phyloP scores from a whole-genome alignment of 805 yeast genomes.

The Lipomyces orientalis region DNA sequence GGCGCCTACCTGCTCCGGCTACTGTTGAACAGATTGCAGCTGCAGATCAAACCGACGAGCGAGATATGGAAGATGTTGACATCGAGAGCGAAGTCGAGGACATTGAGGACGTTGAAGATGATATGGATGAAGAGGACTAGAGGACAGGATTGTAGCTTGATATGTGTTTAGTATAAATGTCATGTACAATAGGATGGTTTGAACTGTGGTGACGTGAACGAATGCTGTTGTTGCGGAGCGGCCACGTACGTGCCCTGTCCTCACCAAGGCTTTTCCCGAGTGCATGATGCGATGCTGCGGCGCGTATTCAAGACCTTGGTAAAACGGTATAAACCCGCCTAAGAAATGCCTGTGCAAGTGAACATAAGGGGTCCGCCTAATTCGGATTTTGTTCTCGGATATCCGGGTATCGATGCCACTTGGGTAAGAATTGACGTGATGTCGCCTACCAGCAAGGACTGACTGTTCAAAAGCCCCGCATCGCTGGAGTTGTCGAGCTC shows the following conservation, averaged over 20 bases:
- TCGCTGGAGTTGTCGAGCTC: constrained; percentile 49
- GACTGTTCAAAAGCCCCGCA: constrained; percentile 43
- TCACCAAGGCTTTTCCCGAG: too few species aligned
- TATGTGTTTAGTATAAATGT: background rate
- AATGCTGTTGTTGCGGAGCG: too few species aligned
- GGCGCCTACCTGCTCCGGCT: background rate
- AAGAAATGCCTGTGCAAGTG: constrained; percentile 28
- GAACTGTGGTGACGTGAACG: too few species aligned
- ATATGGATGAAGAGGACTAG: constrained; percentile 5
- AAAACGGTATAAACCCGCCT: too few species aligned
- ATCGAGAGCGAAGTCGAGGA: constrained; percentile 13
- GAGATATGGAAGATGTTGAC: constrained; percentile 3
- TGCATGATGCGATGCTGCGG: too few species aligned
- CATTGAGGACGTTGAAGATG: constrained; percentile 3
- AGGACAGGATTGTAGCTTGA: background rate
- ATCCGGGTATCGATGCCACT: constrained; percentile 52
- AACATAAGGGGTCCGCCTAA: constrained; percentile 48
- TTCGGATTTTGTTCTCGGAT: constrained; percentile 50
- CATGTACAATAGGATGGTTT: background rate
- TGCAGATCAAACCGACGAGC: background rate
- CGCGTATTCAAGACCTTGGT: too few species aligned
- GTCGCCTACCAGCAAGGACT: background rate
- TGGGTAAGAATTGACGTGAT: constrained; percentile 38
- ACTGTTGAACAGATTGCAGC: background rate
- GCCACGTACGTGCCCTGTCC: too few species aligned